Evolutionary conservation across 306 rosid species (phyloP).

Genomic region (Glycine latifolia): DNA sequence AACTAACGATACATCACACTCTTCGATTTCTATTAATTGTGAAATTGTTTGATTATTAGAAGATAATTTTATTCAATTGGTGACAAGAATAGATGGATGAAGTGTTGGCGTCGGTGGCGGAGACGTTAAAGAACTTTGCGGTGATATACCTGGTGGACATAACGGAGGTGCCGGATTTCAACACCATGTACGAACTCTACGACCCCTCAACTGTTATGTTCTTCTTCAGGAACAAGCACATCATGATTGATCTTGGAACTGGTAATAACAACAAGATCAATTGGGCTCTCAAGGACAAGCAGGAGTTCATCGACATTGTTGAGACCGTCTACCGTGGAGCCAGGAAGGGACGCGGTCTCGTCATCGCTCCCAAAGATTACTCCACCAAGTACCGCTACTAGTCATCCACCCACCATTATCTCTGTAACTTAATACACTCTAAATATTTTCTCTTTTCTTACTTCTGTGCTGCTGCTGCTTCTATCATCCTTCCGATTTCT

Average conservation of each 20-base stretch:
- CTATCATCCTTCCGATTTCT: too few species aligned
- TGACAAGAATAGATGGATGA: conserved; percentile 69
- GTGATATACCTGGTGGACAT: conserved; percentile 96
- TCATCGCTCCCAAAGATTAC: conserved; percentile 94
- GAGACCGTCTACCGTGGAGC: conserved; percentile 93
- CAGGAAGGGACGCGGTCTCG: conserved; percentile 91
- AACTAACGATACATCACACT: background rate
- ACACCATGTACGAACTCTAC: conserved; percentile 94
- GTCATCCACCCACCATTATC: background rate
- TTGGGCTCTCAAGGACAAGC: conserved; percentile 98
- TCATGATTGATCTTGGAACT: conserved; percentile 97
- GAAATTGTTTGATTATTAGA: too few species aligned
- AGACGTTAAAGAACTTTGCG: conserved; percentile 87
- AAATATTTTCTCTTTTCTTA: too few species aligned
- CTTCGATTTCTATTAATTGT: background rate
- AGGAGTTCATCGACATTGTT: conserved; percentile 88
- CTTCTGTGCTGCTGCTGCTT: too few species aligned
- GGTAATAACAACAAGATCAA: conserved; percentile 98
- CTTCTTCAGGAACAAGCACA: conserved; percentile 96
- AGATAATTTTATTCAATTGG: too few species aligned
- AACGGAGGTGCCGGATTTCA: conserved; percentile 96
- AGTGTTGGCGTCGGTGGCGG: conserved; percentile 89
- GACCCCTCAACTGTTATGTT: conserved; percentile 96
- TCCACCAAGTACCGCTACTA: conserved; percentile 97
- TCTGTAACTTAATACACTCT: too few species aligned